Conservation (phyloP, 2,329 filamentous ascomycete species). For the Metarhizium album region DNA sequence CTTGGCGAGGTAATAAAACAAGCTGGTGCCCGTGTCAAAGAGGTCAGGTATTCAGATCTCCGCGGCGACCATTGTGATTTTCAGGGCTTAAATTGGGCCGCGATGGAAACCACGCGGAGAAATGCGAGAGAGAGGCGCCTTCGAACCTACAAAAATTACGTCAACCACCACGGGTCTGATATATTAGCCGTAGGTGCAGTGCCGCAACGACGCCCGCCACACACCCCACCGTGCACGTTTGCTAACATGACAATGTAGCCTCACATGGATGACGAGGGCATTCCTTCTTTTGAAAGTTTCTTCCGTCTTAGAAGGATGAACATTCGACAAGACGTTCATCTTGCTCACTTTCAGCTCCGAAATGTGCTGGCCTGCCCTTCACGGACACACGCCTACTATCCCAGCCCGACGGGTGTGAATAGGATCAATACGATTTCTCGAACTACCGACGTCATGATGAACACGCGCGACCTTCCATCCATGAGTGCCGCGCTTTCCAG, state of each 20-base stretch:
- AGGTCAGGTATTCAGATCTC: conserved; percentile 34
- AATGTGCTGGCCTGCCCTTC: conserved; percentile 49
- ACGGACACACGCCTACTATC: conserved; percentile 46
- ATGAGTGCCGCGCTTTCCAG: conserved; percentile 36
- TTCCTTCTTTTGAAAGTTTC: conserved; percentile 35
- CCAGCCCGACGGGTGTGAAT: conserved; percentile 36
- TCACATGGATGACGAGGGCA: conserved; percentile 13
- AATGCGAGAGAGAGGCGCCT: conserved; percentile 37
- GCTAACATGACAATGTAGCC: not conserved
- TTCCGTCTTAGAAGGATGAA: conserved; percentile 50
- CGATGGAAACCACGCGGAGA: conserved; percentile 38
- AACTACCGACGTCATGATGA: conserved; percentile 32
- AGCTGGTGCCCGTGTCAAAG: conserved; percentile 10
- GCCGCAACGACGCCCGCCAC: not conserved
- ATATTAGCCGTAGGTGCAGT: conserved; percentile 33
- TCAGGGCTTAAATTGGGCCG: conserved; percentile 48
- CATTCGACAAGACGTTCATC: conserved; percentile 38
- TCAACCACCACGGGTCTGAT: conserved; percentile 39
- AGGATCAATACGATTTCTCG: conserved; percentile 41
- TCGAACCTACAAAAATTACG: conserved; percentile 46
- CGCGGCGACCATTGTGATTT: conserved; percentile 45
- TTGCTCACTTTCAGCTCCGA: conserved; percentile 57
- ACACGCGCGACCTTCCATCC: conserved; percentile 26
- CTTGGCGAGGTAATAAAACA: conserved; percentile 23
- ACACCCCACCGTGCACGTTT: not conserved